These are phyloP conservation scores for Stephania cephalantha DNA, from an alignment of 164 flowering plant species.

Conservation along the genomic window DNA sequence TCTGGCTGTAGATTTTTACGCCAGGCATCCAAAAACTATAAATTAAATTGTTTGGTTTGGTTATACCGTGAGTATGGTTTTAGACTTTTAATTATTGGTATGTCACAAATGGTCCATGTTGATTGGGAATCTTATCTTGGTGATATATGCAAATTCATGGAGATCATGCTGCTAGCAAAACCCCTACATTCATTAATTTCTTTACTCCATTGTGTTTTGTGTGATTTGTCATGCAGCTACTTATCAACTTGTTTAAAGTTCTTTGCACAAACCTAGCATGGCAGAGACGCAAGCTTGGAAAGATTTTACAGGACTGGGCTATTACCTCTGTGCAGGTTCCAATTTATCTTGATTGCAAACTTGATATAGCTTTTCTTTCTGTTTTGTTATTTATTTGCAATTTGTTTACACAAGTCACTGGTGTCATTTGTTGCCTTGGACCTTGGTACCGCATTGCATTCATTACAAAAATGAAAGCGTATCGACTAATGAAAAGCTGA, in stretches of 20 bases:
- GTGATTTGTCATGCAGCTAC: conserved; percentile 44
- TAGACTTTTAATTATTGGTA: not conserved
- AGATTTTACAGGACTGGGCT: conserved; percentile 94
- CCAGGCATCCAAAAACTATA: too few species aligned
- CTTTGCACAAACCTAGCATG: conserved; percentile 92
- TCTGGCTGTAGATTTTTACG: too few species aligned
- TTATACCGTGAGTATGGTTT: too few species aligned
- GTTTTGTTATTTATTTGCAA: not conserved
- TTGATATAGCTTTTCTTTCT: not conserved
- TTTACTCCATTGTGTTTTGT: conserved; percentile 17
- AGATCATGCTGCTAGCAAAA: not conserved
- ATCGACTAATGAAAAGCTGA: not conserved
- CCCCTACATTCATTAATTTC: not conserved
- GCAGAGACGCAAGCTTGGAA: conserved; percentile 99
- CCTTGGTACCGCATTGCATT: too few species aligned
- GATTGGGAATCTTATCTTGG: not conserved
- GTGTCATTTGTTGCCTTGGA: not conserved
- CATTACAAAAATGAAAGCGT: not conserved
- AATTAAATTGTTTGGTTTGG: too few species aligned
- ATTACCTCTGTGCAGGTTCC: conserved; percentile 78
- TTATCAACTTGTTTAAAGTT: conserved; percentile 69
- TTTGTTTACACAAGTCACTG: not conserved
- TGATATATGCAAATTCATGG: not conserved
- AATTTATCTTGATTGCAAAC: conserved; percentile 5
- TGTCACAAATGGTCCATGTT: not conserved